Evolutionary conservation across 2,329 filamentous ascomycete species (phyloP).

Genomic region (Dothidotthia symphoricarpi): DNA sequence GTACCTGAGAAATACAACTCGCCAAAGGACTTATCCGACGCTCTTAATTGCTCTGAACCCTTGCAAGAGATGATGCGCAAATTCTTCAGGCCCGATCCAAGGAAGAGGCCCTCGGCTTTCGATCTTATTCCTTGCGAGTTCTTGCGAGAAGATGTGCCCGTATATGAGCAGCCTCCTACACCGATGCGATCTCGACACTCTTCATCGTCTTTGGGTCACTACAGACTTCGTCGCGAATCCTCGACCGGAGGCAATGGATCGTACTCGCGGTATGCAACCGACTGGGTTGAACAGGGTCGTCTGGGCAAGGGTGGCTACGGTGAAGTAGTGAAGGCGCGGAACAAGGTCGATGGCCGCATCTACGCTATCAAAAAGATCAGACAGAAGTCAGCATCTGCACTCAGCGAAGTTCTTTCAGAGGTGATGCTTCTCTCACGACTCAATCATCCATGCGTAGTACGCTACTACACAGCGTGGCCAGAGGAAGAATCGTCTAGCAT

Average conservation of each 20-base stretch:
- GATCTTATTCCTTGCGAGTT: constrained; percentile 61
- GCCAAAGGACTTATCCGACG: constrained; percentile 69
- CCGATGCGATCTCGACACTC: constrained; percentile 39
- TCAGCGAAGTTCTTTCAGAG: constrained; percentile 80
- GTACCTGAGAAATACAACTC: constrained; percentile 75
- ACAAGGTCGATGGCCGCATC: constrained; percentile 87
- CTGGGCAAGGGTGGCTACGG: constrained; percentile 94
- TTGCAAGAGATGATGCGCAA: constrained; percentile 77
- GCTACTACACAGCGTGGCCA: constrained; percentile 95
- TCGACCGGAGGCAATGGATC: constrained; percentile 34
- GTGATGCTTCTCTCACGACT: constrained; percentile 88
- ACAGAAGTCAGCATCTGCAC: constrained; percentile 68
- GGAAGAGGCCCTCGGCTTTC: constrained; percentile 82
- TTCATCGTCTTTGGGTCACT: constrained; percentile 36
- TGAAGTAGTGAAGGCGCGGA: constrained; percentile 91
- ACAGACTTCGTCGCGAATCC: constrained; percentile 38
- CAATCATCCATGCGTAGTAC: constrained; percentile 82
- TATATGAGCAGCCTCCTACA: constrained; percentile 38
- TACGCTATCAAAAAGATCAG: constrained; percentile 98
- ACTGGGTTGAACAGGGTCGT: constrained; percentile 86
- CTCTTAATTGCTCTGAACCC: constrained; percentile 68
- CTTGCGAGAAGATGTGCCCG: constrained; percentile 50
- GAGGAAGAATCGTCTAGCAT: constrained; percentile 62
- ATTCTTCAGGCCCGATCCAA: constrained; percentile 81
- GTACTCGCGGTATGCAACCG: constrained; percentile 76